Evolutionary conservation across 192 early-diverging fungal species (phyloP).

Genomic region (Coemansia umbellata): DNA sequence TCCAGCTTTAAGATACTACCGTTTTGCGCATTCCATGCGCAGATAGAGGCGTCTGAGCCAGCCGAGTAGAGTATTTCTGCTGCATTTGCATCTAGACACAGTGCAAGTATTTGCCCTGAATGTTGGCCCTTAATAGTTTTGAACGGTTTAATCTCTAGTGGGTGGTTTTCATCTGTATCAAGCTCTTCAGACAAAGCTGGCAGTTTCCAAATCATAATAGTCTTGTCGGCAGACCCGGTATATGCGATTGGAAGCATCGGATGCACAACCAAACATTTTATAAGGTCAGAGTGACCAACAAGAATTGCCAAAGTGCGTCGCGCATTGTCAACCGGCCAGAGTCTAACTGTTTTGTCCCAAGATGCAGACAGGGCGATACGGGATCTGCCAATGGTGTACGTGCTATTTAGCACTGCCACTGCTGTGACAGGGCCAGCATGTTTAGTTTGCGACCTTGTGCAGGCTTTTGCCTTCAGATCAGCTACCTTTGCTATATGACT

Average conservation of each 20-base stretch:
- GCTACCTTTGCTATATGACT: constrained; percentile 39
- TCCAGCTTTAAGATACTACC: constrained; percentile 47
- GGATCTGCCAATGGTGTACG: constrained; percentile 46
- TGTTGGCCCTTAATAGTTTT: constrained; percentile 42
- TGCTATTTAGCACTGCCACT: constrained; percentile 50
- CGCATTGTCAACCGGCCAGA: constrained; percentile 76
- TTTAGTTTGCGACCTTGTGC: constrained; percentile 6
- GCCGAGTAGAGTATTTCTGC: constrained; percentile 34
- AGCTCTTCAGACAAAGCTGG: constrained; percentile 12
- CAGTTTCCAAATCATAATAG: constrained; percentile 43
- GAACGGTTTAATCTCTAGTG: constrained; percentile 20
- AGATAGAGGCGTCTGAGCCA: constrained; percentile 55
- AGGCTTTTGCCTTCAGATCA: constrained; percentile 14
- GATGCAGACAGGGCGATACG: constrained; percentile 76
- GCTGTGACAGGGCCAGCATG: constrained; percentile 72
- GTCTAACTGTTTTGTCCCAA: constrained; percentile 88
- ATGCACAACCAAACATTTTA: constrained; percentile 68
- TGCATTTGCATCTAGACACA: constrained; percentile 27
- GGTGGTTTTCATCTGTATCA: background rate
- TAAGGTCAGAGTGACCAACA: constrained; percentile 82
- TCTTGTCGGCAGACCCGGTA: constrained; percentile 79
- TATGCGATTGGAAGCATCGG: constrained; percentile 50
- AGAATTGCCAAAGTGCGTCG: constrained; percentile 63
- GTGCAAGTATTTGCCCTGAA: constrained; percentile 42
- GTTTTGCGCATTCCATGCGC: constrained; percentile 67